Evolutionary conservation across 768 basidiomycete genomes (phyloP), one percentile per base, ranked within the genome.

Genomic region (Collybia sp.): DNA sequence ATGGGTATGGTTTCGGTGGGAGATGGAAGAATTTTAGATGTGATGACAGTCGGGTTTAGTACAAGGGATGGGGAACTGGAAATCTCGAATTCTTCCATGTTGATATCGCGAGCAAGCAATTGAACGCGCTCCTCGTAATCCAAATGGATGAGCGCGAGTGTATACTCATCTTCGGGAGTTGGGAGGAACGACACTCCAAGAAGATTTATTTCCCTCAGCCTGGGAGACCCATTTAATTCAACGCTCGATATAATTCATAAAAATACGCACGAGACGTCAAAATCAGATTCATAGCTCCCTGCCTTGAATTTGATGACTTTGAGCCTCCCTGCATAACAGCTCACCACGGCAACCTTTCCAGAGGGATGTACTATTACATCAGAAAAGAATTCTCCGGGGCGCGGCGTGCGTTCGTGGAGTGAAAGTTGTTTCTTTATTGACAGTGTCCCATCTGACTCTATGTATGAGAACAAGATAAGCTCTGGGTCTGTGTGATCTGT

Each of bases 401-500:
- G 76, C n/a, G 76, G 69, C 37, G 62, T 66, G 30, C 73, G 73
- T 42, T 89, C 83, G 46, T 70, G 68, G 19, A 93, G 64, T 13
- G 77, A 64, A 5, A 85, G 56, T 30, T 70, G 65, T 41, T 75
- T 74, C 15, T 66, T 73, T 11, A 63, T 56, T 2, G 53, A 58
- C 12, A 88, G 62, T 30, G 59, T 59, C 15, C 65, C 67, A 44
- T 58, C 59, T 30, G 68, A 58, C 32, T 71, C 66, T 2, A 61
- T 60, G 56, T 82, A 85, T 2, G 67, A 58, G 34, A 92, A 67
- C 51, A 89, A 70, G 31, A 90, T 61, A 11, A 91, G 70, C 49
- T 82, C 80, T 8, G 88, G 85, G 30, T 86, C 79, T 1, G 88
- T 88, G 54, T 89, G 87, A 48, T 86, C 86, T 0, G 85, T 75